phyloP scores from a whole-genome alignment of 2,329 filamentous ascomycete species.

The Leptographium wingfieldii region DNA sequence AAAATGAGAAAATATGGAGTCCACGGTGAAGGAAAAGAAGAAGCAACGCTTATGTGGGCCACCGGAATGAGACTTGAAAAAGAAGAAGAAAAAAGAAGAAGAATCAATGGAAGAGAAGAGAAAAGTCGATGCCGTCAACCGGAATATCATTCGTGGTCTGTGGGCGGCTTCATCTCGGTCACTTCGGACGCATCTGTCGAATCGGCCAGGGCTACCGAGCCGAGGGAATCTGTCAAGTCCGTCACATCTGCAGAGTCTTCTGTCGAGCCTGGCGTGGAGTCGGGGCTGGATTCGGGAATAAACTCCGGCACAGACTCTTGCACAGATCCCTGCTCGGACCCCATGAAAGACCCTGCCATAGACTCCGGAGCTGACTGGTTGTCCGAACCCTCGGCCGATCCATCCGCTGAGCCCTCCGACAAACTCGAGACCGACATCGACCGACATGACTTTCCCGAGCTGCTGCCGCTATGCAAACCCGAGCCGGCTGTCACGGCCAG shows the following conservation, averaged over 20 bases:
- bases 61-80: background rate
- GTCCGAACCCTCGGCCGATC: background rate
- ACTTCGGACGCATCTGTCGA: background rate
- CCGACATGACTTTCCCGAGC: no score
- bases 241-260: background rate
- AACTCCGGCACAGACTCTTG: background rate
- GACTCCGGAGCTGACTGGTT: background rate
- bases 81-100: background rate
- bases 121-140: background rate
- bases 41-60: background rate
- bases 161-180: background rate
- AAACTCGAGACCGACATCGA: background rate
- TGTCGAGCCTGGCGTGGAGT: background rate
- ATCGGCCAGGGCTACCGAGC: background rate
- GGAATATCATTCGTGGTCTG: background rate
- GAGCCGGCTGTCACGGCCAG: background rate
- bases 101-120: background rate
- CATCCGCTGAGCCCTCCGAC: background rate
- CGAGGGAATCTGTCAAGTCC: background rate
- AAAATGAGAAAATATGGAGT: no score
- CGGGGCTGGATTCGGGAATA: background rate
- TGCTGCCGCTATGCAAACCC: background rate
- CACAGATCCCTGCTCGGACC: background rate
- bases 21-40: no score
- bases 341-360: background rate